Evolutionary conservation across 208 protist species (phyloP).

Genomic region (Trypanosoma mega): DNA sequence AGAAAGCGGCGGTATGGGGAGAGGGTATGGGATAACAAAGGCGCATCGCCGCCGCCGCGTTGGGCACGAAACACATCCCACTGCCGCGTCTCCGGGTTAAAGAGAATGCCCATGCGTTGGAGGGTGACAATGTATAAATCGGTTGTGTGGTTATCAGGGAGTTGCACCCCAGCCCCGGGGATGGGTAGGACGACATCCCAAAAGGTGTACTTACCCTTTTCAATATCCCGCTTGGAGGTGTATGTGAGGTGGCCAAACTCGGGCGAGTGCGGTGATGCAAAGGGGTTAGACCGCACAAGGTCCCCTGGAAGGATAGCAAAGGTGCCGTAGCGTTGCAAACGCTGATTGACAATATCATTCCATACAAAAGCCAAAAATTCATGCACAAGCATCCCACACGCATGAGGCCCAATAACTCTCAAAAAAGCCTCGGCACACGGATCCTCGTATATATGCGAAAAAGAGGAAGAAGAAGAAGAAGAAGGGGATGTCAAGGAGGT

Average conservation of each 20-base stretch:
- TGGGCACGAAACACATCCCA: conserved; percentile 72
- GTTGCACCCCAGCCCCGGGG: conserved; percentile 61
- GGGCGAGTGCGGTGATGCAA: conserved; percentile 23
- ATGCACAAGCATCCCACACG: conserved; percentile 73
- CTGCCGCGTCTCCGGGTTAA: conserved; percentile 75
- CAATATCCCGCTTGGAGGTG: conserved; percentile 50
- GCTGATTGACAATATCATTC: conserved; percentile 88
- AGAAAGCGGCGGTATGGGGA: conserved; percentile 56
- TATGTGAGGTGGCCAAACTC: conserved; percentile 27
- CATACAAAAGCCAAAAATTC: conserved; percentile 88
- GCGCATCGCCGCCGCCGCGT: too few species aligned
- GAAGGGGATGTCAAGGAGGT: too few species aligned
- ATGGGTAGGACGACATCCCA: conserved; percentile 81
- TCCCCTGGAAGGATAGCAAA: conserved; percentile 83
- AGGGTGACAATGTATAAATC: conserved; percentile 84
- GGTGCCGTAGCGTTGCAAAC: conserved; percentile 81
- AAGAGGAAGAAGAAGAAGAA: too few species aligned
- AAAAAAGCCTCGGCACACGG: conserved; percentile 84
- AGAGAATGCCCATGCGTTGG: conserved; percentile 71
- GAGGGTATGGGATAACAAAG: too few species aligned
- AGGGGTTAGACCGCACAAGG: conserved; percentile 49
- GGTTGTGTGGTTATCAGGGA: conserved; percentile 86
- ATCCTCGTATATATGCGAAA: conserved; percentile 33
- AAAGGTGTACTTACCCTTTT: conserved; percentile 46
- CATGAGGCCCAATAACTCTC: conserved; percentile 65